phyloP scores from a whole-genome alignment of 768 basidiomycete genomes.

The Cystobasidiopsis lactophilus region DNA sequence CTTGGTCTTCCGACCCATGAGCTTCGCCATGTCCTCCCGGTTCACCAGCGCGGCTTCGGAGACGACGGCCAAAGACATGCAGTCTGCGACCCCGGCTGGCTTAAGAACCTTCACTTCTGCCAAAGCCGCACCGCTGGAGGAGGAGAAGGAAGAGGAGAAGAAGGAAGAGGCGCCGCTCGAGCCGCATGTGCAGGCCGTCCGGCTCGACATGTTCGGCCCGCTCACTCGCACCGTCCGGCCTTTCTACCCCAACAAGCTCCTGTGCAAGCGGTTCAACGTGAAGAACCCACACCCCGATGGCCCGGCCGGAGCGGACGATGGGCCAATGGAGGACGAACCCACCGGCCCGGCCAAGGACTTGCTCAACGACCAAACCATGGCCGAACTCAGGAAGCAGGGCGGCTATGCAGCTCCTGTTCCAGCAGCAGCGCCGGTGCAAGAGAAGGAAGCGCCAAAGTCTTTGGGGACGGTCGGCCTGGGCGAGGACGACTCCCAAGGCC shows the following conservation, averaged over 20 bases:
- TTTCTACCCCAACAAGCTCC: conserved; percentile 62
- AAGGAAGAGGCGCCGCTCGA: conserved; percentile 37
- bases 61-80: conserved; percentile 19
- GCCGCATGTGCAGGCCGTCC: conserved; percentile 60
- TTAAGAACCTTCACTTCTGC: conserved; percentile 18
- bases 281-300: conserved; percentile 54
- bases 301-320: conserved; percentile 5
- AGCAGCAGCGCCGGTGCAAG: conserved; percentile 7
- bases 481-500: conserved; percentile 73
- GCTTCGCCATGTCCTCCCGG: conserved; percentile 79
- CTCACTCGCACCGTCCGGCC: conserved; percentile 50
- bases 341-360: not conserved
- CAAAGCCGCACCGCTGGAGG: not conserved
- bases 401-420: conserved; percentile 8
- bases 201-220: conserved; percentile 69
- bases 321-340: conserved; percentile 2
- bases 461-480: conserved; percentile 69
- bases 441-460: conserved; percentile 9
- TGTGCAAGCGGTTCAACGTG: conserved; percentile 86
- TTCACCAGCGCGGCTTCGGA: conserved; percentile 45
- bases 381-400: conserved; percentile 14
- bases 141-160: conserved; percentile 19
- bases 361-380: conserved; percentile 11
- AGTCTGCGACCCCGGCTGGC: conserved; percentile 23
- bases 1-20: conserved; percentile 69